Evolutionary conservation across 2,329 filamentous ascomycete genomes (phyloP), one percentile per base, ranked within the genome.

Genomic region (Ploettnerulaceae sp.): DNA sequence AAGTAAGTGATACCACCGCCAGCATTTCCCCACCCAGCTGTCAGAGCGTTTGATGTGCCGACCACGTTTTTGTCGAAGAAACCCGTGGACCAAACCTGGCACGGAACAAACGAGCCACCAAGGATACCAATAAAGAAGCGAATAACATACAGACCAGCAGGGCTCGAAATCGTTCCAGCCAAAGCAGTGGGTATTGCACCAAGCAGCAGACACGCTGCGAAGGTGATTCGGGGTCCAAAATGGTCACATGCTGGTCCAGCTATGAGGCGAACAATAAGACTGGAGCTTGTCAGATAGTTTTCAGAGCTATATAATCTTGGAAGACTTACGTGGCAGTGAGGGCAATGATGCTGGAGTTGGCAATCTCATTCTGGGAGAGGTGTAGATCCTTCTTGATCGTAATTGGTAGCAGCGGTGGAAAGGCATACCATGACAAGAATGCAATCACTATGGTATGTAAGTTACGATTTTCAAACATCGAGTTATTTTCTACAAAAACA

Each of bases 31-130:
- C 86, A 84, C 11, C 90, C 90, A 32, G 82, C 90, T 1, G 89
- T 84, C 14, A 95, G 68, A 2, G 88, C 85, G 62, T 95, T 96
- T 51, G 89, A 87, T 5, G 87, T 90, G 37, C 90, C 90, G 14
- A 95, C 85, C 20, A 95, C 76, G 59, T 90, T 93, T 71, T 90
- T 93, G 69, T 96, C 89, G 64, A 89, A 95, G 72, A 95, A 95
- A 0, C 84, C 88, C 0, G 89, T 95, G 7, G 84, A 87, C 88
- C 89, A 95, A 5, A 95, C 90, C 64, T 94, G 89, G 65, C 89
- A 95, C 9, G 86, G 86, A 0, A 91, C 86, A 58, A 91, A 91
- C 1, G 80, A 78, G 2, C 82, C 84, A 31, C 86, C 86, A 0
- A 91, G 76, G 33, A 91, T 83, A 50, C 86, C 86, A 53, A 90